Base-by-base conservation (phyloP, 1,139 yeast genomes). In the Suhomyces ambrosiae region DNA sequence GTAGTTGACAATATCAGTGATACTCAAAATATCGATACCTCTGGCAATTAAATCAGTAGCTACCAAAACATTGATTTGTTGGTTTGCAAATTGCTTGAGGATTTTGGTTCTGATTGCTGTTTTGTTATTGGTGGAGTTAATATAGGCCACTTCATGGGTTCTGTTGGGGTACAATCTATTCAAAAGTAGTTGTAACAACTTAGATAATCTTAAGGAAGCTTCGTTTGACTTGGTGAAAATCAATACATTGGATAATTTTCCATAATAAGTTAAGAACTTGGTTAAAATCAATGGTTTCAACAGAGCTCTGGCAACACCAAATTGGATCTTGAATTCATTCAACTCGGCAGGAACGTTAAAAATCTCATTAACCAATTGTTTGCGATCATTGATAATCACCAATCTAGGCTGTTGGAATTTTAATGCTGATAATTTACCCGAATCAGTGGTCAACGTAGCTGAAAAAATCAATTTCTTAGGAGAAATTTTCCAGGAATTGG, bases 41-140 rank as follows among this genome's bases (percentile, higher is more conserved):
- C 99, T 81, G 12, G 97, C 87, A 56, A 94, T 86, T 52, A 92
- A 75, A 62, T 92, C 99, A 0, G 98, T 92, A 17, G 95, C 88
- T 7, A 89, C 82, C 42, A 90, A 66, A 7, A 90, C 61, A 37
- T 74, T 68, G 33, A 75, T 63, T 6, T 64, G 58, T 29, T 75
- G 77, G 3, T 59, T 56, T 10, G 78, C 67, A 53, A 90, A 89
- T 8, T 71, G 72, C 33, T 75, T 70, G 36, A 92, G 68, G 1
- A 76, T 56, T 45, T 68, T 70, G 24, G 65, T 55, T 34, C 82
- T 69, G 5, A 53, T 42, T 16, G 66, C 50, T 1, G 74, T 57
- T 40, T 69, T 67, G 36, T 78, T 70, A 45, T 77, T 76, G 36
- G 80, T 76, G 7, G 74, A 64, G 44, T 66, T 68, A 22, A 71